Conservation (phyloP, 1,284 basidiomycete species). For the Trichosporon ovoides region DNA sequence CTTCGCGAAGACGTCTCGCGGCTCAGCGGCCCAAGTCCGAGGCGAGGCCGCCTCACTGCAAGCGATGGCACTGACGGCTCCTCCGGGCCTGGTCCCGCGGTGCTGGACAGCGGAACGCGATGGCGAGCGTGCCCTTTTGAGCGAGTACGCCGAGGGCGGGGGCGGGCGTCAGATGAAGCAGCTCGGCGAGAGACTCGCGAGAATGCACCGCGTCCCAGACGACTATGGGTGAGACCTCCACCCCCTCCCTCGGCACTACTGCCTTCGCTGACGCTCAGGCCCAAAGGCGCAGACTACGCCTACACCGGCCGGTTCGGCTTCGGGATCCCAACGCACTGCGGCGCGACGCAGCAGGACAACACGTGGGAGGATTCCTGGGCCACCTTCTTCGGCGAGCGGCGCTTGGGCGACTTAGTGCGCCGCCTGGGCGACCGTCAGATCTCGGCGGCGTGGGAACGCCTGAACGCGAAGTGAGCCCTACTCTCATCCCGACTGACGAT, state of each 20-base stretch:
- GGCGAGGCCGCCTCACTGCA: conserved; percentile 69
- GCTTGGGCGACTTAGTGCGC: conserved; percentile 57
- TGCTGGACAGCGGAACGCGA: conserved; percentile 40
- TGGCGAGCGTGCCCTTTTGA: conserved; percentile 58
- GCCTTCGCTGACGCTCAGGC: not conserved
- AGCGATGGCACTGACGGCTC: conserved; percentile 60
- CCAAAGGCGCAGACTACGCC: not conserved
- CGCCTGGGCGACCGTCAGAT: conserved; percentile 53
- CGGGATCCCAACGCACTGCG: conserved; percentile 70
- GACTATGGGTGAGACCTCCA: not conserved
- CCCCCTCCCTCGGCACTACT: not conserved
- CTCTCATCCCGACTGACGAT: conserved; percentile 8
- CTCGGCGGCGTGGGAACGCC: conserved; percentile 55
- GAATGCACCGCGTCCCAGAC: conserved; percentile 52
- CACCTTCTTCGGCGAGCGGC: conserved; percentile 59
- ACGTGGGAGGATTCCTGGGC: conserved; percentile 69
- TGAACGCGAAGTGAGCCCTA: conserved; percentile 59
- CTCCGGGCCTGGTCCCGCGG: conserved; percentile 59
- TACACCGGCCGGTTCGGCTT: conserved; percentile 62
- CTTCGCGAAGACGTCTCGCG: conserved; percentile 13
- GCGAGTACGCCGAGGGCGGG: conserved; percentile 33
- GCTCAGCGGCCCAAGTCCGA: conserved; percentile 53
- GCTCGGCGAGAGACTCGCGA: conserved; percentile 56
- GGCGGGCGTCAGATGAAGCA: conserved; percentile 7
- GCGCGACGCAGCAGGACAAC: conserved; percentile 67